These are phyloP conservation scores for Magnusiomyces clavatus DNA, from an alignment of 1,139 yeast genomes.

Conservation along the genomic window DNA sequence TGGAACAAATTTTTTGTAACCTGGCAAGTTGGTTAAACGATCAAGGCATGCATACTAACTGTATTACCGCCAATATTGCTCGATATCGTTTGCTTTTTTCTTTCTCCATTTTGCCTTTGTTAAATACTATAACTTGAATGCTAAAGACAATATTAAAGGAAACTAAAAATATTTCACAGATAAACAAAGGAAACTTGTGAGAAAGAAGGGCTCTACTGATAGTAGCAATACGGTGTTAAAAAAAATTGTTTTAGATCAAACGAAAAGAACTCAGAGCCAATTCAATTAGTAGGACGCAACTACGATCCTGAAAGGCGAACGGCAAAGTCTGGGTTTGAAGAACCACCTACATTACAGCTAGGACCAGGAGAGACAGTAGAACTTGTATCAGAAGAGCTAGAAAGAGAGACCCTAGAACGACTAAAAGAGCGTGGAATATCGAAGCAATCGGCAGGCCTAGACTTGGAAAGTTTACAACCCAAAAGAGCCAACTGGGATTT, in stretches of 20 bases:
- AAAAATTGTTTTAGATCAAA: slow-evolving; percentile 16
- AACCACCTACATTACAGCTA: slow-evolving; percentile 25
- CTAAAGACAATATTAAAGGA: too few relatives aligned
- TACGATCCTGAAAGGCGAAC: slow-evolving; percentile 31
- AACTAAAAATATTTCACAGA: neutral
- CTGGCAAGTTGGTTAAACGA: neutral
- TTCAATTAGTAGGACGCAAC: slow-evolving; percentile 24
- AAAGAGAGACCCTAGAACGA: slow-evolving; percentile 24
- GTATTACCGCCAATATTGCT: too few relatives aligned
- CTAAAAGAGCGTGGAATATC: slow-evolving; percentile 1
- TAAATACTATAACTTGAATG: too few relatives aligned
- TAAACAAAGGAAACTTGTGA: too few relatives aligned
- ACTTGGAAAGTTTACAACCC: slow-evolving; percentile 26
- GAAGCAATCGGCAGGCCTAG: slow-evolving; percentile 14
- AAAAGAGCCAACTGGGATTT: slow-evolving; percentile 33
- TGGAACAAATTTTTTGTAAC: neutral
- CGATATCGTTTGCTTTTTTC: neutral
- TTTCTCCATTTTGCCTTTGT: neutral
- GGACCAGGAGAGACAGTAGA: slow-evolving; percentile 33
- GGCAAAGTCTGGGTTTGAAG: slow-evolving; percentile 30
- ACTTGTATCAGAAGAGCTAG: slow-evolving; percentile 31
- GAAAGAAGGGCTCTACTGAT: too few relatives aligned
- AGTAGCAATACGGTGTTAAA: slow-evolving; percentile 12
- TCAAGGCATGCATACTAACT: neutral
- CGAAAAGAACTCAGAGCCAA: slow-evolving; percentile 10